phyloP scores from a whole-genome alignment of 2,329 filamentous ascomycete species.

The Dactylellina cionopaga region DNA sequence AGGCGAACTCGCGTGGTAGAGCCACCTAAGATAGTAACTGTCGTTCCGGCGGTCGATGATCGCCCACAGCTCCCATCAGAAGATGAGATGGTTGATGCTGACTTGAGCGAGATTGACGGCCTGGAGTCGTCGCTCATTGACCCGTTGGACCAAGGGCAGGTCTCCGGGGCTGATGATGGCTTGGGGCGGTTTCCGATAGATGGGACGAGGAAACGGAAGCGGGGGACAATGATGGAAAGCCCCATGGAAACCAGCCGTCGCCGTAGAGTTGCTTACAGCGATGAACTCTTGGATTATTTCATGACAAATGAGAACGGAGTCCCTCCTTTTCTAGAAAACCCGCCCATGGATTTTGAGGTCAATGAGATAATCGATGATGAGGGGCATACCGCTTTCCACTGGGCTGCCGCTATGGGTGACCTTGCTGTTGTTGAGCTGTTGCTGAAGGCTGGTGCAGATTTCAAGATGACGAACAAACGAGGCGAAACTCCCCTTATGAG shows the following conservation, averaged over 20 bases:
- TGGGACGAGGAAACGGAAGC: constrained; percentile 76
- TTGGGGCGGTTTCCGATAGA: constrained; percentile 59
- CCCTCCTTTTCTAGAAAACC: constrained; percentile 76
- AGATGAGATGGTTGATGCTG: constrained; percentile 31
- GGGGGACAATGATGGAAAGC: constrained; percentile 70
- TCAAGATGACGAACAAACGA: constrained; percentile 74
- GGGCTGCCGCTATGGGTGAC: constrained; percentile 97
- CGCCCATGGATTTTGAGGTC: constrained; percentile 85
- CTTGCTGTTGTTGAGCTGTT: constrained; percentile 89
- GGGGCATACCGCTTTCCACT: constrained; percentile 91
- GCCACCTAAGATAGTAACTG: constrained; percentile 26
- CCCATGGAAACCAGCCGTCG: constrained; percentile 76
- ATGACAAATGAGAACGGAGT: constrained; percentile 84
- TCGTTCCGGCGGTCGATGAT: constrained; percentile 15
- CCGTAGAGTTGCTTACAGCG: constrained; percentile 83
- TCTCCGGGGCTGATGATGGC: constrained; percentile 33
- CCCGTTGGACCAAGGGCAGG: constrained; percentile 32
- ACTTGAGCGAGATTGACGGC: constrained; percentile 48
- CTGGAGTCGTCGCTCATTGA: constrained; percentile 45
- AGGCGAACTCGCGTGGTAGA: too few relatives aligned
- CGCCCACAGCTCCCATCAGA: constrained; percentile 17
- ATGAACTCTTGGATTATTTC: constrained; percentile 95
- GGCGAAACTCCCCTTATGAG: constrained; percentile 95
- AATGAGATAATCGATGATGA: constrained; percentile 94
- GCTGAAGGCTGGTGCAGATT: constrained; percentile 79